Evolutionary conservation across 176 grass and related monocot genomes (phyloP).

Genomic region (Guadua angustifolia): DNA sequence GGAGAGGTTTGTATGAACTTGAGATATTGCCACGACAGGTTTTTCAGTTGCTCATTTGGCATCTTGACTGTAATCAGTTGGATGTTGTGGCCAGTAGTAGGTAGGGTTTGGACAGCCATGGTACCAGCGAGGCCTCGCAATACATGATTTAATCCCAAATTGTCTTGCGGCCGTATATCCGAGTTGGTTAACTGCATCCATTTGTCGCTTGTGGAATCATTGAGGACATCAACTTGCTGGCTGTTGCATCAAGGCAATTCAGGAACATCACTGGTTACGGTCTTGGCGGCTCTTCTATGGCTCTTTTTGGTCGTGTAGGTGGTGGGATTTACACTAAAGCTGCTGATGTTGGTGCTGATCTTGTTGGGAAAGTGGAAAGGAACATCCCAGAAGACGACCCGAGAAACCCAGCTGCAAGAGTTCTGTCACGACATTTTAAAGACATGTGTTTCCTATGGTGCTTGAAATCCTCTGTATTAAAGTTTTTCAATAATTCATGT

Average conservation of each 20-base stretch:
- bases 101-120: not conserved
- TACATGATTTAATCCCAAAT: constrained; percentile 10
- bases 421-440: too few species aligned
- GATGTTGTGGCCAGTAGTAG: not conserved
- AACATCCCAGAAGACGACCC: too few species aligned
- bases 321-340: too few species aligned
- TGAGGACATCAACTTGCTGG: not conserved
- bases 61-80: not conserved
- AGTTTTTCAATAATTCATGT: too few species aligned
- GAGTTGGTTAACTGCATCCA: not conserved
- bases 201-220: not conserved
- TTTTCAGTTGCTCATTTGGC: not conserved
- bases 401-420: too few species aligned
- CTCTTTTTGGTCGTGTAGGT: too few species aligned
- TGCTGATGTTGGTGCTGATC: too few species aligned
- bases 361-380: too few species aligned
- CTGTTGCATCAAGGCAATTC: not conserved
- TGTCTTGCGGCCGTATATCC: not conserved
- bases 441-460: too few species aligned
- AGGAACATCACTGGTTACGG: too few species aligned
- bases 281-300: too few species aligned
- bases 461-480: too few species aligned
- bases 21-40: not conserved
- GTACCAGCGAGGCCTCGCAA: not conserved
- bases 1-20: not conserved